Conservation (phyloP, 768 basidiomycete species). For the Russula compacta region DNA sequence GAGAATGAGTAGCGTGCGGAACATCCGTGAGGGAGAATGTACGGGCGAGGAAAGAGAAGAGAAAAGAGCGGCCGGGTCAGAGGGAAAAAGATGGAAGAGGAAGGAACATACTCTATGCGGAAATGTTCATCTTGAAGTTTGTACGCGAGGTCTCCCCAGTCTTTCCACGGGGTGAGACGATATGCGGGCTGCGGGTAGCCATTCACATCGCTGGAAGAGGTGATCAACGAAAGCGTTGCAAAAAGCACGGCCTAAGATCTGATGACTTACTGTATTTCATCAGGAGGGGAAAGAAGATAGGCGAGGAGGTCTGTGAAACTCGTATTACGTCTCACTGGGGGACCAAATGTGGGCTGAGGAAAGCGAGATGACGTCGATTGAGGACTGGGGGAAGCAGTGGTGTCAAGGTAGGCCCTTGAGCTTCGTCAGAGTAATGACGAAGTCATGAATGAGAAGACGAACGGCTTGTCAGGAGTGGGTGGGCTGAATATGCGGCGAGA, state of each 20-base stretch:
- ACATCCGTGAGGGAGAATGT: constrained; percentile 2
- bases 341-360: constrained; percentile 28
- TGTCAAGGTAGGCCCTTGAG: constrained; percentile 13
- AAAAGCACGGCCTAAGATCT: background rate
- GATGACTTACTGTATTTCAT: constrained; percentile 33
- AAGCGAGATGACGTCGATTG: constrained; percentile 23
- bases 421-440: background rate
- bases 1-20: constrained; percentile 18
- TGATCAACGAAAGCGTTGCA: background rate
- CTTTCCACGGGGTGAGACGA: constrained; percentile 37
- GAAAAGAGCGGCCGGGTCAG: background rate
- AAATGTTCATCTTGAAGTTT: constrained; percentile 65
- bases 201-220: constrained; percentile 5
- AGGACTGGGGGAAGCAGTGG: constrained; percentile 25
- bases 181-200: constrained; percentile 8
- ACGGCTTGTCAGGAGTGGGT: constrained; percentile 11
- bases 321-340: constrained; percentile 44
- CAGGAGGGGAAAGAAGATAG: constrained; percentile 71
- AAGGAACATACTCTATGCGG: constrained; percentile 68
- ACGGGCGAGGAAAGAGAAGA: constrained; percentile 9
- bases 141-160: constrained; percentile 68
- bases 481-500: constrained; percentile 1
- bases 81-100: background rate
- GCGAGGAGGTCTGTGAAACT: constrained; percentile 57
- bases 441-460: background rate